These are phyloP conservation scores for Leucosporidium creatinivorum DNA, from an alignment of 768 basidiomycete genomes.

Conservation along the genomic window DNA sequence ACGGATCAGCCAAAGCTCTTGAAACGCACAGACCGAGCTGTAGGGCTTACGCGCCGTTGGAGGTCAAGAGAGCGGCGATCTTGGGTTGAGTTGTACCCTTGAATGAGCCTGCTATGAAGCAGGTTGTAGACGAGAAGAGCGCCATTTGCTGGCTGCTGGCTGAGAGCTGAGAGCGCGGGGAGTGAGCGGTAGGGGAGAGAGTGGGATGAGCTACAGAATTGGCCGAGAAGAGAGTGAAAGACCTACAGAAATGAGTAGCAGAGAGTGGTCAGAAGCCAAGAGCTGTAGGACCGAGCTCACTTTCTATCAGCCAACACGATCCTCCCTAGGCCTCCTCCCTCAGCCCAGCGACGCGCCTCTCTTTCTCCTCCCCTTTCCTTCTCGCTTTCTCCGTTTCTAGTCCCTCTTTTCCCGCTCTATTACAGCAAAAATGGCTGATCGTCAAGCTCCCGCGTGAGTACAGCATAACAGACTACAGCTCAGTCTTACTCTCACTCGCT, in stretches of 20 bases:
- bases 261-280: not conserved
- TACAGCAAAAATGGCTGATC: not conserved
- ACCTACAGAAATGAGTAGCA: too few species aligned
- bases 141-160: not conserved
- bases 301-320: not conserved
- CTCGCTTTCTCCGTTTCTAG: not conserved
- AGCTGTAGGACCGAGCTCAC: not conserved
- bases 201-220: too few species aligned
- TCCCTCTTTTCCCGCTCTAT: not conserved
- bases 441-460: constrained; percentile 1
- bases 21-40: not conserved
- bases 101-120: not conserved
- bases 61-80: not conserved
- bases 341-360: not conserved
- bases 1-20: too few species aligned
- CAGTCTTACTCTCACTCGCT: not conserved
- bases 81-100: not conserved
- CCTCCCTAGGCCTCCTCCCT: fast-evolving
- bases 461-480: not conserved
- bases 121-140: not conserved
- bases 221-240: too few species aligned
- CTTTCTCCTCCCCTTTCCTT: not conserved
- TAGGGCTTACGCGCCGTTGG: not conserved
- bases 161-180: too few species aligned
- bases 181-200: too few species aligned